phyloP scores from a whole-genome alignment of 2,329 filamentous ascomycete species.

The Cladosporium oxysporum region DNA sequence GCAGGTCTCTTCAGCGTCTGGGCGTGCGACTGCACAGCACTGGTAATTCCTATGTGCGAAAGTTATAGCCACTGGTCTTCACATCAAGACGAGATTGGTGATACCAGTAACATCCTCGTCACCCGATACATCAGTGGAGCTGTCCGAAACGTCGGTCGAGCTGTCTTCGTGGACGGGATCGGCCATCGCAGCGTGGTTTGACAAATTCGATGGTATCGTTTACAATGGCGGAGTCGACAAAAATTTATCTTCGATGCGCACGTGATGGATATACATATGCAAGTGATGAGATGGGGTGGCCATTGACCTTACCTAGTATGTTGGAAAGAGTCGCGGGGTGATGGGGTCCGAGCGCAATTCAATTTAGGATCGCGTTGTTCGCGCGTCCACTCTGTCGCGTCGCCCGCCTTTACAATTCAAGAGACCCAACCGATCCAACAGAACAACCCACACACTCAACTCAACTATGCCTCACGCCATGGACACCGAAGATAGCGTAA shows the following conservation, averaged over 20 bases:
- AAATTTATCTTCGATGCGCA: neutral
- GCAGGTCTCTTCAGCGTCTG: neutral
- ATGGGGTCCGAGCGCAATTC: neutral
- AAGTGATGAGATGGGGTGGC: neutral
- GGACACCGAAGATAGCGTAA: constrained; percentile 35
- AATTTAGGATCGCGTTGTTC: constrained; percentile 1
- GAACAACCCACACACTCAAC: constrained; percentile 42
- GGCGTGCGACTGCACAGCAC: neutral
- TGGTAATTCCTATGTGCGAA: neutral
- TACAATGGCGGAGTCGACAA: neutral
- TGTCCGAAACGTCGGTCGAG: constrained; percentile 12
- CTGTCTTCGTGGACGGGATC: constrained; percentile 31
- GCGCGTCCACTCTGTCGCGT: neutral
- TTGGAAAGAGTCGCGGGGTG: neutral
- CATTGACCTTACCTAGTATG: no score
- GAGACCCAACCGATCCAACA: neutral
- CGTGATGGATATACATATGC: neutral
- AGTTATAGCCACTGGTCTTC: constrained; percentile 19
- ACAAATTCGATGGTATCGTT: neutral
- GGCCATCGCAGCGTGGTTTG: constrained; percentile 33
- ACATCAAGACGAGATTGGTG: neutral
- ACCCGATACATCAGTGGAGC: constrained; percentile 33
- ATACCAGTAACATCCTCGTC: constrained; percentile 48
- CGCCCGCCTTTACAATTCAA: neutral
- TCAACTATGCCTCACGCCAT: constrained; percentile 31